phyloP scores from a whole-genome alignment of 805 yeast genomes.

The Candida yuanshanica region DNA sequence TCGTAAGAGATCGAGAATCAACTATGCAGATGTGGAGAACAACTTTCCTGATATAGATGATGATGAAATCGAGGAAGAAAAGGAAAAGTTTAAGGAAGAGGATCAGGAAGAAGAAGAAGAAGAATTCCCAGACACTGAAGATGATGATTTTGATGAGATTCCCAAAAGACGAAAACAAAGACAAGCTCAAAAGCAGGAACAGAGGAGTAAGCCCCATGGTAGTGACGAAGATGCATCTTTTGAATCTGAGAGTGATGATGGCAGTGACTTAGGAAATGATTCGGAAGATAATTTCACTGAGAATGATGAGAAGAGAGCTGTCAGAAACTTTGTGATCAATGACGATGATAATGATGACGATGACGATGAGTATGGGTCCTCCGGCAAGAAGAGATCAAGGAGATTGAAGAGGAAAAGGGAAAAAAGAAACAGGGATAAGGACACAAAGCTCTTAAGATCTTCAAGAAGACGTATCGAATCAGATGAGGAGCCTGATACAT shows the following conservation, averaged over 20 bases:
- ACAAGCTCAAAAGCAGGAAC: conserved; percentile 7
- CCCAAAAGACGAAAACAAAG: not conserved
- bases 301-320: conserved; percentile 14
- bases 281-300: conserved; percentile 9
- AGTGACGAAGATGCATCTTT: conserved; percentile 29
- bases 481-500: conserved; percentile 24
- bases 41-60: conserved; percentile 26
- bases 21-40: conserved; percentile 32
- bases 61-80: conserved; percentile 12
- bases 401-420: conserved; percentile 4
- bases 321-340: conserved; percentile 21
- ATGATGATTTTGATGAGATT: conserved; percentile 5
- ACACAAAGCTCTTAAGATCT: not conserved
- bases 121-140: conserved; percentile 7
- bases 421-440: conserved; percentile 19
- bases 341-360: conserved; percentile 25
- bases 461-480: not conserved
- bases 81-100: not conserved
- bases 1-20: conserved; percentile 27
- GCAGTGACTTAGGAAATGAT: conserved; percentile 19
- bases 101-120: conserved; percentile 5
- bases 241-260: conserved; percentile 38
- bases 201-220: conserved; percentile 14
- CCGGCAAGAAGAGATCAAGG: conserved; percentile 5
- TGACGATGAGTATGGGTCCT: conserved; percentile 5